phyloP scores from a whole-genome alignment of 345 rosid genomes.

The Murraya paniculata region DNA sequence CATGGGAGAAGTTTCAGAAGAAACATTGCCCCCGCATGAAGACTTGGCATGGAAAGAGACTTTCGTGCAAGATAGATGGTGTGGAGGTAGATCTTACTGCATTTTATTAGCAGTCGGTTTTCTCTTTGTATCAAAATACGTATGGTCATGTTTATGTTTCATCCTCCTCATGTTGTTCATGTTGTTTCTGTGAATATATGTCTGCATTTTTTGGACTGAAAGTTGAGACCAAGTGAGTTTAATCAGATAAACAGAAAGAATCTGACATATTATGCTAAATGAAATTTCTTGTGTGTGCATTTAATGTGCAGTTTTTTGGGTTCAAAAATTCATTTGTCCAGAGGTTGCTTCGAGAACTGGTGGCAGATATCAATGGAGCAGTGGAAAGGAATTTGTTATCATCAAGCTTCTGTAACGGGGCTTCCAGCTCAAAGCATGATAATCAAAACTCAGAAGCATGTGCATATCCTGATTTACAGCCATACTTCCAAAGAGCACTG shows the following conservation, averaged over 20 bases:
- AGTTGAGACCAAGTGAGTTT: neutral
- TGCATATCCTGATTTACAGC: slow-evolving; percentile 37
- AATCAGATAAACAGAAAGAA: neutral
- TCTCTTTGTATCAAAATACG: neutral
- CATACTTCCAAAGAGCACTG: slow-evolving; percentile 34
- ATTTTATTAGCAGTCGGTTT: neutral
- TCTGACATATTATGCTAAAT: slow-evolving; percentile 6
- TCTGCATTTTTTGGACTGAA: slow-evolving; percentile 2
- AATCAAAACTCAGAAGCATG: slow-evolving; percentile 21
- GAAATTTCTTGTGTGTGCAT: slow-evolving; percentile 13
- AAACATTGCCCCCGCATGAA: slow-evolving; percentile 44
- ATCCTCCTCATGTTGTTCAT: neutral
- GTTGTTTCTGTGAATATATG: neutral
- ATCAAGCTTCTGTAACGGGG: slow-evolving; percentile 41
- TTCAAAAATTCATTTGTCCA: slow-evolving; percentile 76
- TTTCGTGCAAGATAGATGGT: slow-evolving; percentile 71
- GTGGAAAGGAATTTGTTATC: slow-evolving; percentile 34
- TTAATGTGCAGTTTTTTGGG: slow-evolving; percentile 74
- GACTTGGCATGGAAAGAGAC: slow-evolving; percentile 78
- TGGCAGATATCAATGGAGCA: slow-evolving; percentile 54
- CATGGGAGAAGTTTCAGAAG: slow-evolving; percentile 86
- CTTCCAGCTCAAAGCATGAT: slow-evolving; percentile 27
- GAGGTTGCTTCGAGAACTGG: slow-evolving; percentile 81
- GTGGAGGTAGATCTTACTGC: slow-evolving; percentile 49
- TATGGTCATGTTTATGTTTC: neutral